These are phyloP conservation scores for Agrocybe pediades DNA, from an alignment of 768 basidiomycete species.

Conservation along the genomic window DNA sequence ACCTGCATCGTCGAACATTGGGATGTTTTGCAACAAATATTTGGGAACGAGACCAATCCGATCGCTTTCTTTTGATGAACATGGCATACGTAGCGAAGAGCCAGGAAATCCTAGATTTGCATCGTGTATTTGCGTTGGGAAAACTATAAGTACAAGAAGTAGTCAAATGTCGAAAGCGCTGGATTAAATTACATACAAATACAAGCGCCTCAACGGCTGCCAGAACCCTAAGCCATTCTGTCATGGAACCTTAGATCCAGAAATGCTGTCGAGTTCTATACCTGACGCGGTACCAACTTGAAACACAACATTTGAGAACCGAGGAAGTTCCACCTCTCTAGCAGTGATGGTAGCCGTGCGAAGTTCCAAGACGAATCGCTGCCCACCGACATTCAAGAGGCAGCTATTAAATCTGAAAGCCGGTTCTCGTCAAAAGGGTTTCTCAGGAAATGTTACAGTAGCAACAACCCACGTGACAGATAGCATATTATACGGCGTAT, in stretches of 20 bases:
- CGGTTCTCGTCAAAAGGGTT: not conserved
- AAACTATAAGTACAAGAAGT: too few species aligned
- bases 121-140: too few species aligned
- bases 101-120: not conserved
- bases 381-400: constrained; percentile 17
- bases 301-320: not conserved
- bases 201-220: too few species aligned
- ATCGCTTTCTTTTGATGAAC: constrained; percentile 8
- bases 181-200: too few species aligned
- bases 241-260: not conserved
- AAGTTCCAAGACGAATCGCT: constrained; percentile 21
- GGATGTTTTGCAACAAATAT: constrained; percentile 11
- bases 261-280: not conserved
- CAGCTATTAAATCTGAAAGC: constrained; percentile 16
- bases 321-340: not conserved
- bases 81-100: not conserved
- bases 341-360: constrained; percentile 7
- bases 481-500: constrained; percentile 16
- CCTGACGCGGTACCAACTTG: not conserved
- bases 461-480: constrained; percentile 15
- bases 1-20: constrained; percentile 13
- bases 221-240: too few species aligned
- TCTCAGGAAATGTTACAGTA: not conserved
- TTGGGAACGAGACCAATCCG: constrained; percentile 11
- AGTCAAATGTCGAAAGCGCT: too few species aligned